Percentiles rank a stretch among this genome's conserved stretches.
phyloP scores from a whole-genome alignment of 805 yeast species.

The Ascoidea tarda region DNA sequence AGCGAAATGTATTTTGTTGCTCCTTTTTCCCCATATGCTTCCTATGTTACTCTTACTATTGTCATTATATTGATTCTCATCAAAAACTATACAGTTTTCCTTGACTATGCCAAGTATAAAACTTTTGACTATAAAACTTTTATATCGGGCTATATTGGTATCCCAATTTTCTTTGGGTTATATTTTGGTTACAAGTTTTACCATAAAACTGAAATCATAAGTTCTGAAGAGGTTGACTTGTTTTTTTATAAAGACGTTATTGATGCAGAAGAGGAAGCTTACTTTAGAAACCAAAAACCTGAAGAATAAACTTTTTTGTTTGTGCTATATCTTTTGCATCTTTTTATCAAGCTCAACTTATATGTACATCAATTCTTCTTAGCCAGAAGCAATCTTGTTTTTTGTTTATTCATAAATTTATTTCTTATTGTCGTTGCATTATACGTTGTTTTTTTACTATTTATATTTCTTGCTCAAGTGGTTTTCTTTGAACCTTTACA shows the following conservation, averaged over 20 bases:
- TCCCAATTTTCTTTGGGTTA: constrained; percentile 45
- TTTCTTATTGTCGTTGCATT: too few relatives aligned
- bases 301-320: too few relatives aligned
- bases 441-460: too few relatives aligned
- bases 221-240: constrained; percentile 46
- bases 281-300: too few relatives aligned
- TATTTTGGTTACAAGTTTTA: constrained; percentile 45
- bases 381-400: too few relatives aligned
- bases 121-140: constrained; percentile 51
- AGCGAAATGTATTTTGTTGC: constrained; percentile 39
- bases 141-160: constrained; percentile 66
- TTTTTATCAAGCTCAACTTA: too few relatives aligned
- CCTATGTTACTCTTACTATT: constrained; percentile 39
- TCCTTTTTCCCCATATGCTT: constrained; percentile 59
- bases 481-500: too few relatives aligned
- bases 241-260: constrained; percentile 31
- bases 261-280: too few relatives aligned
- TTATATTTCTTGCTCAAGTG: too few relatives aligned
- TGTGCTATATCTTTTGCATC: too few relatives aligned
- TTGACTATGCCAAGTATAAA: constrained; percentile 31
- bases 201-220: constrained; percentile 31
- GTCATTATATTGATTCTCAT: constrained; percentile 43
- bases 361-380: too few relatives aligned
- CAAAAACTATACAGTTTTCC: constrained; percentile 62
- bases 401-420: too few relatives aligned